Evolutionary conservation across 2,329 filamentous ascomycete genomes (phyloP).

Genomic region (Beauveria asiatica): DNA sequence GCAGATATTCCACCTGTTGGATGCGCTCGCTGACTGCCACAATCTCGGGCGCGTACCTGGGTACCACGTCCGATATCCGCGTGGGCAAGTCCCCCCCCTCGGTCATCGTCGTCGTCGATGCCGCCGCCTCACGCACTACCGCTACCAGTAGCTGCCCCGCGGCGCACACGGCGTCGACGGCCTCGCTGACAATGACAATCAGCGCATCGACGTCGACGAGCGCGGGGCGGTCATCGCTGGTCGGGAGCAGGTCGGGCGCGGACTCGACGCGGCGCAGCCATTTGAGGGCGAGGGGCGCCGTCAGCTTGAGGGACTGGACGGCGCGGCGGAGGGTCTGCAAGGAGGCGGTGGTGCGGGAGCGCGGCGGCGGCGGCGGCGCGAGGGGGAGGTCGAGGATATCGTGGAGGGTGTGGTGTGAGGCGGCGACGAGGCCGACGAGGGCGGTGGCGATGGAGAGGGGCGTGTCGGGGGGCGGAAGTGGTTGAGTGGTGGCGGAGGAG

Average conservation of each 20-base stretch:
- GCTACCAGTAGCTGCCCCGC: slow-evolving; percentile 12
- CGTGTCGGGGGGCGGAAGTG: not conserved
- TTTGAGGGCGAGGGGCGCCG: slow-evolving; percentile 14
- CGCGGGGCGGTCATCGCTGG: slow-evolving; percentile 1
- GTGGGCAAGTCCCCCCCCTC: not conserved
- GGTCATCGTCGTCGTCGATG: not conserved
- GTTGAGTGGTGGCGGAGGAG: not conserved
- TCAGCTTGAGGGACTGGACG: slow-evolving; percentile 12
- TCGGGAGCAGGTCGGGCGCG: not conserved
- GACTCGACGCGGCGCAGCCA: slow-evolving; percentile 13
- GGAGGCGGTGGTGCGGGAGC: slow-evolving; percentile 2
- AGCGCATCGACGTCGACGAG: slow-evolving; percentile 15
- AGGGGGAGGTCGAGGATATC: slow-evolving; percentile 9
- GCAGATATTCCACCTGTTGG: slow-evolving; percentile 10
- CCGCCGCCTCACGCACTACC: slow-evolving; percentile 5
- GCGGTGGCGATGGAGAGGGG: not conserved
- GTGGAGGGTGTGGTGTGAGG: slow-evolving; percentile 10
- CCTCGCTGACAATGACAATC: slow-evolving; percentile 13
- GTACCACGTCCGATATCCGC: not conserved
- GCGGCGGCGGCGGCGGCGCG: too few species aligned
- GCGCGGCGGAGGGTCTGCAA: not conserved
- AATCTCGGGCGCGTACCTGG: slow-evolving; percentile 1
- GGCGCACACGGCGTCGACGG: slow-evolving; percentile 14
- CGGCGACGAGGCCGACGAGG: slow-evolving; percentile 16
- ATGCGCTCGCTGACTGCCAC: slow-evolving; percentile 13